Evolutionary conservation across 352 stramenopile genomes (phyloP).

Genomic region (Phytopythium kandeliae): DNA sequence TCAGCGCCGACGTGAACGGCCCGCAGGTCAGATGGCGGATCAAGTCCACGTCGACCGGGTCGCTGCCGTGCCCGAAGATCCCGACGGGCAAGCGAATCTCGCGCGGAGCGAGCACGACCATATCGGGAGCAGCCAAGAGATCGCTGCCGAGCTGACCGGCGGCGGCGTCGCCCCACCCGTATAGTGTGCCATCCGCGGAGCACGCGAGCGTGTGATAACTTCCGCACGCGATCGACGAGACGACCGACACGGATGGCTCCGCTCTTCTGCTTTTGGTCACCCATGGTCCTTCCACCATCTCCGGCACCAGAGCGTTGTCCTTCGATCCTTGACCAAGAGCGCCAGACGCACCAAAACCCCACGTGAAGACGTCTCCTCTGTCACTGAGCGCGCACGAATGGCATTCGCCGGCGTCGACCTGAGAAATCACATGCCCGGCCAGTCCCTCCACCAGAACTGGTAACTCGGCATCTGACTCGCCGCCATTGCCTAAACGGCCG

Average conservation of each 20-base stretch:
- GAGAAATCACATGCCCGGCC: conserved; percentile 27
- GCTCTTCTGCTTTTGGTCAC: conserved; percentile 6
- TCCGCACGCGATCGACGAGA: conserved; percentile 53
- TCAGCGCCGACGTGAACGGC: conserved; percentile 57
- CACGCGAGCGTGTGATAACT: conserved; percentile 70
- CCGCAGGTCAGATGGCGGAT: conserved; percentile 52
- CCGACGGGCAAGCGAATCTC: conserved; percentile 26
- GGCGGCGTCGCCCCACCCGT: conserved; percentile 73
- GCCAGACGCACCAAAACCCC: conserved; percentile 80
- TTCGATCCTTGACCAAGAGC: conserved; percentile 57
- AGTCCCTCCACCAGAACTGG: conserved; percentile 34
- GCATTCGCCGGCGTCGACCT: conserved; percentile 71
- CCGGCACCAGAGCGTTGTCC: conserved; percentile 52
- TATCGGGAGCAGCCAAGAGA: conserved; percentile 32
- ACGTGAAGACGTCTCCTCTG: conserved; percentile 75
- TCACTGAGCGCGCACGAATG: conserved; percentile 66
- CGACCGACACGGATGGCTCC: background rate
- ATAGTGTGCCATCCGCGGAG: conserved; percentile 44
- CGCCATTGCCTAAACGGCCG: conserved; percentile 64
- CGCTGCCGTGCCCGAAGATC: conserved; percentile 4
- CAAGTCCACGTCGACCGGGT: background rate
- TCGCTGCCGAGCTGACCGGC: conserved; percentile 63
- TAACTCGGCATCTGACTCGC: conserved; percentile 52
- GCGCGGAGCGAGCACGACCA: conserved; percentile 50
- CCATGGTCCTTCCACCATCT: conserved; percentile 31